Evolutionary conservation across 148 eudicot species (phyloP), one percentile per base, ranked within the genome.

Genomic region (Vaccinium myrtillus): DNA sequence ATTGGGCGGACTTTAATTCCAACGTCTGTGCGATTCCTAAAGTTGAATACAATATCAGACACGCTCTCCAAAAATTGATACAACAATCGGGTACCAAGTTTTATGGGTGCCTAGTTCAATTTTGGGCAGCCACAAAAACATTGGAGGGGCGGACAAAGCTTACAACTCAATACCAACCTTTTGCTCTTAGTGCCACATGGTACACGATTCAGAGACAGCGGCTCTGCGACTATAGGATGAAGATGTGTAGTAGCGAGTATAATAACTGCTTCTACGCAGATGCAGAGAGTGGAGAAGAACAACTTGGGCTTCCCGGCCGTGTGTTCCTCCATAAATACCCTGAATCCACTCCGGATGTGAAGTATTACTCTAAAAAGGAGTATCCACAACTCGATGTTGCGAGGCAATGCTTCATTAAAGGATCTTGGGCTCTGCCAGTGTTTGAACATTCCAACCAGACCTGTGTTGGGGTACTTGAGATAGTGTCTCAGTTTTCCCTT

Each of bases 391-490:
- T 12, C 30, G 3, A 65, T 2, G 39, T 0, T 36, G 39, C 3
- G 39, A 36, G 2, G 0, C 27, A 27, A 1, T 65, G 27, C 71
- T n/a, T 0, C 16, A 3, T 65, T 27, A 5, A 0, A 1, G 4
- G 2, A 23, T 23, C 71, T 6, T 23, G 27, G 71, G 71, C 71
- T 27, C 1, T 67, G 7, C 73, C 73, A 0, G 30, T 67, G 73
- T 67, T 30, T 73, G 69, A 73, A 58, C 43, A 27, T 51, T 82
- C 79, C 75, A 65, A 79, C 50, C 6, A 67, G 27, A 3, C 5
- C 59, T 30, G 59, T 25, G 32, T 54, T 74, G 84, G 79, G 16
- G 69, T 74, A 0, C 48, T 82, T 23, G 67, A 82, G 84, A n/a
- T n/a, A n/a, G n/a, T n/a, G n/a, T n/a, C n/a, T n/a, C n/a, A n/a